Evolutionary conservation across 192 early-diverging fungal species (phyloP), one percentile per base, ranked within the genome.

Genomic region (Coemansia sp.): DNA sequence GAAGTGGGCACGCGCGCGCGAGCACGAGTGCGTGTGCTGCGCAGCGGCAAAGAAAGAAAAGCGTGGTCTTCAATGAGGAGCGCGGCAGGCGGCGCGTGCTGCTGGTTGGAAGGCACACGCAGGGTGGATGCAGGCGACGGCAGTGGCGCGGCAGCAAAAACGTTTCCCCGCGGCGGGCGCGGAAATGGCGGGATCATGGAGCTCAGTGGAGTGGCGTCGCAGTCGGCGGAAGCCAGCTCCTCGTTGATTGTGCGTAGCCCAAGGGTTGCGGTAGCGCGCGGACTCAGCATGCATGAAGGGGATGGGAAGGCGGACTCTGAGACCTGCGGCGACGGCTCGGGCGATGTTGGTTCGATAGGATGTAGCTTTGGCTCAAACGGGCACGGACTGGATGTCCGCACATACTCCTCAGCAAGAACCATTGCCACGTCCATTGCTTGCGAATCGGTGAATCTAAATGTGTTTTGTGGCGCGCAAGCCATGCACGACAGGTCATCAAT

Each of bases 321-420:
- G 8, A 14, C 5, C 51, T 53, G 23, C 9, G 51, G 51, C 21
- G 51, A 26, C 6, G 51, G 23, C 23, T 53, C 51, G 51, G 51
- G 51, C 51, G 51, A 53, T 53, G 51, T 53, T 4, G 51, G 51
- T 23, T 53, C 26, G 48, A 33, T 64, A 24, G 46, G 34, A 30
- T 7, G 45, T 1, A 36, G 24, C 4, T 48, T 55, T n/a, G 66
- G 39, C 11, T 59, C 44, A 4, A 30, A 21, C 45, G 57, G 57
- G 20, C 23, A 60, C 33, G 58, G 34, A 33, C 62, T 60, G 49
- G 67, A 23, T 10, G 21, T 53, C 23, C 65, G 72, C 38, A 73
- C 72, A 38, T 73, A 73, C 59, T 73, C 61, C 55, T 68, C 72
- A 18, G 72, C 72, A 6, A 73, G 72, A 16, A 73, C 60, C 20